Conservation (phyloP, 2,329 filamentous ascomycete genomes). For the Alternaria hordeiaustralica region DNA sequence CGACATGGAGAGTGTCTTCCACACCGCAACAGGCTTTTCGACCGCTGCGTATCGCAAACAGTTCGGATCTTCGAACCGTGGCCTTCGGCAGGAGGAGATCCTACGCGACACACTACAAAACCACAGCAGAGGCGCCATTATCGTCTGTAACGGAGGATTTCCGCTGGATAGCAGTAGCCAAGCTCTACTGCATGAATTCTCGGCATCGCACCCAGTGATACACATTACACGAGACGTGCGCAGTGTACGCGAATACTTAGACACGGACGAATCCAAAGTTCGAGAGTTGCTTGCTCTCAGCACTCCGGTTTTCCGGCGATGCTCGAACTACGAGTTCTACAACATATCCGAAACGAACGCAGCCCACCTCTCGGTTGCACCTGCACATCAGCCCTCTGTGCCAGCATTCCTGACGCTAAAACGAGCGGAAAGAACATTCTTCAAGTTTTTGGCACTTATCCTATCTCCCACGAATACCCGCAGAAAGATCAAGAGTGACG, state of each 20-base stretch:
- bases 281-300: conserved; percentile 64
- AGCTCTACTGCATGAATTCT: conserved; percentile 66
- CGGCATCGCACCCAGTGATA: conserved; percentile 72
- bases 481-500: conserved; percentile 15
- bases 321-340: conserved; percentile 78
- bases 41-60: conserved; percentile 68
- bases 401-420: conserved; percentile 72
- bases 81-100: conserved; percentile 66
- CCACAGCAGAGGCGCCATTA: conserved; percentile 66
- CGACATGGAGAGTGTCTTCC: conserved; percentile 72
- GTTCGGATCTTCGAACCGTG: conserved; percentile 68
- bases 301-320: conserved; percentile 66
- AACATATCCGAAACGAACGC: conserved; percentile 67
- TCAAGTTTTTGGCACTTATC: conserved; percentile 69
- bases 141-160: conserved; percentile 70
- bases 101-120: conserved; percentile 66
- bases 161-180: conserved; percentile 71
- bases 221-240: conserved; percentile 70
- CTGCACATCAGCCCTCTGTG: conserved; percentile 44
- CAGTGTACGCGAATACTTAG: conserved; percentile 68
- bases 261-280: conserved; percentile 60
- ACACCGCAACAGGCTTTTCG: conserved; percentile 66
- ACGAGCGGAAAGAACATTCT: conserved; percentile 70
- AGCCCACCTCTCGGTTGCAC: conserved; percentile 26
- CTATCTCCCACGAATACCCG: conserved; percentile 57